These are phyloP conservation scores for Cupressus sempervirens DNA, from an alignment of 75 land plant species.

Conservation along the genomic window DNA sequence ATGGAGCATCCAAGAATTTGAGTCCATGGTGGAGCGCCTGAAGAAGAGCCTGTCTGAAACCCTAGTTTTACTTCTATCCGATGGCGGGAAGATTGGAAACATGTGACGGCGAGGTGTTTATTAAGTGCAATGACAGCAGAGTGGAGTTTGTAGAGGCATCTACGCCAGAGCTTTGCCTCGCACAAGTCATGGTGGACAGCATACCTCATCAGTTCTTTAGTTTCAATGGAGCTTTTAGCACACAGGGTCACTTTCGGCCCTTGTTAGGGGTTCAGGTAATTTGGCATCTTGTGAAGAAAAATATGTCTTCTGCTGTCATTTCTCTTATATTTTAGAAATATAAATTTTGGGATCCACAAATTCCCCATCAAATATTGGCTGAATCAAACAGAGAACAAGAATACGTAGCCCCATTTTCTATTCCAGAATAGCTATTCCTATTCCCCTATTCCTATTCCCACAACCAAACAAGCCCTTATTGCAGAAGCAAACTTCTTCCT, in stretches of 20 bases:
- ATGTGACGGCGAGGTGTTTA: not conserved
- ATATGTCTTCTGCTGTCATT: too few relatives aligned
- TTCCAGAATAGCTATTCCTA: too few relatives aligned
- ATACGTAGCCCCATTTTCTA: too few relatives aligned
- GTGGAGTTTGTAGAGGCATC: constrained; percentile 9
- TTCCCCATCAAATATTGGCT: too few relatives aligned
- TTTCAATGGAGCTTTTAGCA: not conserved
- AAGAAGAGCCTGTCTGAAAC: not conserved
- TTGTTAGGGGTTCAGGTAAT: not conserved
- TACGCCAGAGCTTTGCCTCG: not conserved
- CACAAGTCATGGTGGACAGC: not conserved
- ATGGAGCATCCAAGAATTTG: not conserved
- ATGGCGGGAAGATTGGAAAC: constrained; percentile 3
- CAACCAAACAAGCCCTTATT: too few relatives aligned
- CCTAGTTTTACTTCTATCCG: constrained; percentile 12
- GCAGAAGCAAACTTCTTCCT: too few relatives aligned
- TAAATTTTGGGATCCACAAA: too few relatives aligned
- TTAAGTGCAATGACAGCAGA: constrained; percentile 9
- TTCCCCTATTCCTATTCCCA: too few relatives aligned
- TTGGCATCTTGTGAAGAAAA: too few relatives aligned
- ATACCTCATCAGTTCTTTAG: not conserved
- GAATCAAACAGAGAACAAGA: too few relatives aligned
- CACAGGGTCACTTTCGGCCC: not conserved
- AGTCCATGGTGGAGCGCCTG: not conserved
- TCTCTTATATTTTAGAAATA: too few relatives aligned